Base-by-base conservation (phyloP, 192 early-diverging fungal species). In the Entomortierella lignicola region DNA sequence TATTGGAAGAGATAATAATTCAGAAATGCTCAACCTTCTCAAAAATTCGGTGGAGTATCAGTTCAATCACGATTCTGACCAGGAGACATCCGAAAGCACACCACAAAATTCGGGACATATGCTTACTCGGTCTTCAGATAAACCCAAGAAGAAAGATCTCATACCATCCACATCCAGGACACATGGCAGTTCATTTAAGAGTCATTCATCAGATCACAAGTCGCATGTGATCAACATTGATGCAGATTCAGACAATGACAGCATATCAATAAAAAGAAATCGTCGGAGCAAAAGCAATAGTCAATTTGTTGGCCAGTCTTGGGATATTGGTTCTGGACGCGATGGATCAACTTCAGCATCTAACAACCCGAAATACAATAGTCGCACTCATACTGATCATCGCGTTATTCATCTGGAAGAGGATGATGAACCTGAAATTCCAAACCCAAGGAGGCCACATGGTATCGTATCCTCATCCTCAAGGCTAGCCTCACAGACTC, bases 291-390 rank as follows among this genome's bases (percentile, higher is more conserved):
- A 30, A 51, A 31, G 51, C 37, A 60, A 56, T 17, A 58, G 61
- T 23, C 75, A 70, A 21, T 79, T 55, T 25, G 65, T 79, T 39
- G 75, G 75, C 17, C 75, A 79, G 57, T 70, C 75, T 8, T 79
- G 75, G 75, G 63, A 79, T 66, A 50, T 79, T 10, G 51, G 72
- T 21, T 57, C 72, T 17, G 72, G 66, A 52, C 18, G 53, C 0
- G 65, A 77, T 5, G 54, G 23, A 11, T 30, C 32, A 6, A 34
- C 21, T 29, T 37, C 42, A 8, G 6, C 44, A 41, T 25, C 44
- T 1, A 26, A 5, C 5, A 54, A 20, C 32, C 41, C 51, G 25
- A 39, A 26, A 17, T n/a, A 26, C 18, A 64, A 39, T 4, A 23
- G n/a, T 39, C 48, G 34, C 21, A 3, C 20, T 21, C 48, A 23